Evolutionary conservation across 768 basidiomycete species (phyloP), one percentile per base, ranked within the genome.

Genomic region (Fibroporia radiculosa): DNA sequence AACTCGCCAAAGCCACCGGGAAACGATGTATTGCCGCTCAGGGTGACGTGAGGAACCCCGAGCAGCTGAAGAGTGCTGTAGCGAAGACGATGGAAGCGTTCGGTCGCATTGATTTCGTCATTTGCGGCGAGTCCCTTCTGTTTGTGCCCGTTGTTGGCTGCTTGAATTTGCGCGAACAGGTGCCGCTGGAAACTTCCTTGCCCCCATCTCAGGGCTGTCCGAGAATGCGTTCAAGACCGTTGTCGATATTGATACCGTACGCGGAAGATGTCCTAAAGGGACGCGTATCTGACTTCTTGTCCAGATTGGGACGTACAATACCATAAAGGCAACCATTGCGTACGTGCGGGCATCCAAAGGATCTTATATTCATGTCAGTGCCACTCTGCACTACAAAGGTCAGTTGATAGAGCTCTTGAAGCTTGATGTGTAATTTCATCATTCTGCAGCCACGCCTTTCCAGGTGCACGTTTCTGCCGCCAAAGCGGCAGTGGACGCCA

Each of bases 141-240:
- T n/a, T n/a, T n/a, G n/a, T n/a, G n/a, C n/a, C n/a, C n/a, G n/a
- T n/a, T n/a, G n/a, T n/a, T n/a, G n/a, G n/a, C n/a, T n/a, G n/a
- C n/a, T n/a, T n/a, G n/a, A 19, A 28, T 8, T 20, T 26, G 31
- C 18, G 22, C 29, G 26, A 23, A 22, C 57, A 92, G 90, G 90
- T 49, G 93, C 93, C 32, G 95, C 95, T 47, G 95, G 95, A 2
- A 99, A 98, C 68, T 99, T 97, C 67, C 71, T 99, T 23, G 84
- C 85, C 1, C 84, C 92, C 13, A 88, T 95, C 47, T 77, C 79
- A 29, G 77, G 73, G 1, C 73, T 96, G 48, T 92, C 89, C 2
- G 82, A 87, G 60, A 93, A 91, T 57, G 95, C 82, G 2, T 97
- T 97, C 73, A 77, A 71, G 60, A 92, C 93, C 1, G 93, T 97